Evolutionary conservation across 352 stramenopile genomes (phyloP).

Genomic region (Ophiocytium majus): DNA sequence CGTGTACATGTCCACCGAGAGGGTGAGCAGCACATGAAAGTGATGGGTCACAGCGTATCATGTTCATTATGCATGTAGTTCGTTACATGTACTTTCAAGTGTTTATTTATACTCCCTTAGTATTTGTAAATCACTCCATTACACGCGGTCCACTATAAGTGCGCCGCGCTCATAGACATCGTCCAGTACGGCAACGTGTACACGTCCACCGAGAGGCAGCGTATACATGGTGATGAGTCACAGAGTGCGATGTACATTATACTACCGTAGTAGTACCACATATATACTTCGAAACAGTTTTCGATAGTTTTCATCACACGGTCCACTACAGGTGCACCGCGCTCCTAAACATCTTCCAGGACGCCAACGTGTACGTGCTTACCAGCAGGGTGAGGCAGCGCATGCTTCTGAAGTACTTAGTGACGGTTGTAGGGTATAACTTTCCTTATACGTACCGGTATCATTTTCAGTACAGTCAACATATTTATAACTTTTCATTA

Average conservation of each 20-base stretch:
- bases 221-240: no score
- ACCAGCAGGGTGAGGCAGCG: constrained; percentile 21
- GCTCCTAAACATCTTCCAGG: constrained; percentile 82
- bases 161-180: constrained; percentile 80
- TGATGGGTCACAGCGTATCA: not conserved
- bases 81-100: no score
- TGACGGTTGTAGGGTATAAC: not conserved
- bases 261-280: no score
- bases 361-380: constrained; percentile 78
- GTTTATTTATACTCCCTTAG: no score
- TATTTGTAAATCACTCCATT: no score
- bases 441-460: no score
- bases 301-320: no score
- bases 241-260: no score
- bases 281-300: no score
- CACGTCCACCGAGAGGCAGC: constrained; percentile 45
- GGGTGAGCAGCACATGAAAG: constrained; percentile 12
- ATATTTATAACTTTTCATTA: no score
- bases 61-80: not conserved
- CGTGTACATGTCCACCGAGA: constrained; percentile 67
- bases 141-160: no score
- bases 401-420: not conserved
- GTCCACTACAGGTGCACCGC: constrained; percentile 80
- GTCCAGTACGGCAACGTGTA: constrained; percentile 85
- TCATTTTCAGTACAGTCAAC: no score